phyloP scores from a whole-genome alignment of 345 rosid genomes.

The Zanthoxylum bungeanum region DNA sequence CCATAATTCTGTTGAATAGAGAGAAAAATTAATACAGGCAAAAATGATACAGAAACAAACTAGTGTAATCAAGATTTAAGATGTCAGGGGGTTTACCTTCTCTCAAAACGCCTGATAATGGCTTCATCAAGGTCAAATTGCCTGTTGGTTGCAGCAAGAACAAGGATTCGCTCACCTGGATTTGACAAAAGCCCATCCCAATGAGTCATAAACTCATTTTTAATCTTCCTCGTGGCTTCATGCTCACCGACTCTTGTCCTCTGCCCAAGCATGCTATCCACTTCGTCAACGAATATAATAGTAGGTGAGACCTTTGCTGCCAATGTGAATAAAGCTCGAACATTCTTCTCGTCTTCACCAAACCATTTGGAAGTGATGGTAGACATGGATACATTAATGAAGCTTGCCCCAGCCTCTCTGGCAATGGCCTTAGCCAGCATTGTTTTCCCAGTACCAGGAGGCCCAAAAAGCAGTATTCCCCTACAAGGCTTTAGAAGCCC shows the following conservation, averaged over 20 bases:
- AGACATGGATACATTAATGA: slow-evolving; percentile 93
- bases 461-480: slow-evolving; percentile 93
- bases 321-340: slow-evolving; percentile 81
- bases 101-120: slow-evolving; percentile 87
- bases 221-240: slow-evolving; percentile 85
- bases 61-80: background rate
- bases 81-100: slow-evolving; percentile 47
- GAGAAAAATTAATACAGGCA: background rate
- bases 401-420: slow-evolving; percentile 92
- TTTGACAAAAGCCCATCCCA: slow-evolving; percentile 90
- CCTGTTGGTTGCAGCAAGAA: slow-evolving; percentile 94
- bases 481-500: slow-evolving; percentile 91
- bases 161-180: slow-evolving; percentile 75
- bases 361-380: slow-evolving; percentile 95
- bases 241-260: slow-evolving; percentile 90
- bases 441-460: slow-evolving; percentile 96
- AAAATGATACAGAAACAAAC: background rate
- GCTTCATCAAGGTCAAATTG: slow-evolving; percentile 99
- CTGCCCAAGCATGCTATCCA: slow-evolving; percentile 98
- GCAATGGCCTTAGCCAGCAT: slow-evolving; percentile 98
- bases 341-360: slow-evolving; percentile 97
- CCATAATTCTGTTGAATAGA: slow-evolving; percentile 54
- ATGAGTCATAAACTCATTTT: slow-evolving; percentile 86
- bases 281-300: slow-evolving; percentile 94
- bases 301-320: slow-evolving; percentile 93